Base-by-base conservation (phyloP, 176 grass and related monocot genomes). In the Rhynchospora breviuscula region DNA sequence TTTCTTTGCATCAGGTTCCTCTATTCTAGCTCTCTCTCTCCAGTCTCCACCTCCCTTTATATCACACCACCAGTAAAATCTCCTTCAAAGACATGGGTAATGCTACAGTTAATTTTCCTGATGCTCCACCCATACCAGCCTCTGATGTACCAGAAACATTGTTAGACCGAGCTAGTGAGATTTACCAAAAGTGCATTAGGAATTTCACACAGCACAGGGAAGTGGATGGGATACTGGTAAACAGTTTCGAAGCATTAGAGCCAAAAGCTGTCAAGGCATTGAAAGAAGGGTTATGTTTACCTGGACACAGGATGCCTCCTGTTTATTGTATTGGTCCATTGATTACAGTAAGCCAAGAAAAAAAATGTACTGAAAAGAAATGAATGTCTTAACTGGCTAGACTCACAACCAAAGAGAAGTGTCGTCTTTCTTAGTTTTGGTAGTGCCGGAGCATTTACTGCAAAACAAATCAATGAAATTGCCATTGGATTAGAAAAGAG, bases 341-440 rank as follows among this genome's bases (percentile, higher is more conserved):
- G 79, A 79, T 40, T 95, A 22, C 58, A 77, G 7, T 31, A 59
- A 12, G 86, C 52, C 12, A 79, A 57, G 68, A 73, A 33, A 48
- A 48, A 87, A 72, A 46, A 47, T 40, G 3, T 2, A 4, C 35
- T 43, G 48, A 47, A 66, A 18, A 80, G 56, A 35, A 62, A 92
- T 12, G 79, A 85, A 60, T 89, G 85, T 85, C 10, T 95, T 11
- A 63, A 44, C 3, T 92, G 93, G 93, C 78, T 96, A 8, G 93
- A 96, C 80, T 59, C 17, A 5, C 93, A 79, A 80, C 90, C 87
- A 14, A 81, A 68, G 14, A 82, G 46, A 70, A 92, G 85, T 63
- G 93, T 92, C 5, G 81, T 89, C 0, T 92, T 92, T 73, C 73
- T 95, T 84, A 92, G 88, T 89, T 95, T 92, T 74, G 93, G 93